Evolutionary conservation across 306 rosid genomes (phyloP).

Genomic region (Rosa rugosa): DNA sequence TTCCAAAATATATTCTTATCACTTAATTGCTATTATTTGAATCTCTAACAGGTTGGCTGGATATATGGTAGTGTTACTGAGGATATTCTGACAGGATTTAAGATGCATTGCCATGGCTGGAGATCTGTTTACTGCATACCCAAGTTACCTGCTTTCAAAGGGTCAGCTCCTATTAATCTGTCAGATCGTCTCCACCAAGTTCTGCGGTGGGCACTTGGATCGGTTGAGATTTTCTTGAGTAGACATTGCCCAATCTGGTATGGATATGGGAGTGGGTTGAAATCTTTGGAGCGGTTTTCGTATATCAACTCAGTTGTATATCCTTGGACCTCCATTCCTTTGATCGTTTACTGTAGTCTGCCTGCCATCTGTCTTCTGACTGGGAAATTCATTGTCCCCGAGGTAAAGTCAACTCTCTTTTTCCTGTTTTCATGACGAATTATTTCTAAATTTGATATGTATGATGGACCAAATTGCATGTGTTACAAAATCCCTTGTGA

Average conservation of each 20-base stretch:
- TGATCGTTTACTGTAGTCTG: slow-evolving; percentile 82
- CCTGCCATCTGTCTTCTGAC: slow-evolving; percentile 96
- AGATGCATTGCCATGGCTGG: slow-evolving; percentile 99
- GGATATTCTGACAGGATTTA: slow-evolving; percentile 97
- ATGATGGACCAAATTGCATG: not conserved
- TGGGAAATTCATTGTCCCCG: slow-evolving; percentile 91
- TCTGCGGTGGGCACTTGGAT: slow-evolving; percentile 96
- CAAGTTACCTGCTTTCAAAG: slow-evolving; percentile 85
- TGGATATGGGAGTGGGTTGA: slow-evolving; percentile 90
- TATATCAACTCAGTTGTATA: slow-evolving; percentile 89
- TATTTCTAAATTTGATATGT: not conserved
- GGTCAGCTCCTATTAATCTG: slow-evolving; percentile 95
- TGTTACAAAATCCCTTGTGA: not conserved
- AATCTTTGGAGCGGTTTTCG: slow-evolving; percentile 79
- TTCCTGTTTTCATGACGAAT: slow-evolving; percentile 12
- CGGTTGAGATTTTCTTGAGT: slow-evolving; percentile 94
- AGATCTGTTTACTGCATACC: slow-evolving; percentile 97
- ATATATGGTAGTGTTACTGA: slow-evolving; percentile 98
- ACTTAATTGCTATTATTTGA: slow-evolving; percentile 24
- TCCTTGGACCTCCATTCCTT: slow-evolving; percentile 90
- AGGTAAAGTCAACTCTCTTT: slow-evolving; percentile 54
- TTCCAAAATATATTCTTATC: slow-evolving; percentile 17
- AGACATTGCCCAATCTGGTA: slow-evolving; percentile 95
- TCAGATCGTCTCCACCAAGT: slow-evolving; percentile 97
- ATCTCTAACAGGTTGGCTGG: slow-evolving; percentile 79